A percentile compares a stretch with the other conserved stretches of the same genome.
Conservation (phyloP, 192 early-diverging fungal genomes). For the Coemansia sp. region DNA sequence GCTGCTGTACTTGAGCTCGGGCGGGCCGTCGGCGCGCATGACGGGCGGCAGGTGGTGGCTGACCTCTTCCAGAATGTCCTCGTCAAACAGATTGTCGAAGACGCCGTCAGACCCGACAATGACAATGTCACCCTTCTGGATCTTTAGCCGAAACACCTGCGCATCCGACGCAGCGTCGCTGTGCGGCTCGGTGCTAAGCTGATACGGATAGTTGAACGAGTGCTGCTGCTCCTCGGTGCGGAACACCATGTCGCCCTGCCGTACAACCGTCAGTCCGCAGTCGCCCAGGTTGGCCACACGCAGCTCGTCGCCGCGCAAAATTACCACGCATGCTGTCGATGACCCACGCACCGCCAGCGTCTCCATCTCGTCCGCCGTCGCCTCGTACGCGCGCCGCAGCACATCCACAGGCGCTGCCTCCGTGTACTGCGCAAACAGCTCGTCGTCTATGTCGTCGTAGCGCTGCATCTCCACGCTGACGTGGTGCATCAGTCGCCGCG, state of each 20-base stretch:
- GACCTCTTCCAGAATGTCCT: conserved; percentile 93
- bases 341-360: conserved; percentile 78
- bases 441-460: conserved; percentile 79
- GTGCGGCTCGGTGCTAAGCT: conserved; percentile 82
- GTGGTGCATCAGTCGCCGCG: conserved; percentile 94
- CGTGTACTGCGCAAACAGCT: conserved; percentile 77
- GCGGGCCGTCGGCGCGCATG: conserved; percentile 43
- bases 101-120: conserved; percentile 92
- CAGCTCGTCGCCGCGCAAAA: conserved; percentile 89
- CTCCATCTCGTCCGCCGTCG: conserved; percentile 70
- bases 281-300: conserved; percentile 95
- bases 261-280: conserved; percentile 86
- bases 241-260: conserved; percentile 85
- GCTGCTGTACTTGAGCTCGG: conserved; percentile 52
- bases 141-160: conserved; percentile 78
- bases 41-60: conserved; percentile 46
- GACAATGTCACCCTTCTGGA: conserved; percentile 90
- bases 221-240: conserved; percentile 97
- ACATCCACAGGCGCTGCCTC: conserved; percentile 81
- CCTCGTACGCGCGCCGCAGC: conserved; percentile 75
- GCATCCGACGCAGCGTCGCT: conserved; percentile 83
- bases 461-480: conserved; percentile 78
- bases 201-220: conserved; percentile 98
- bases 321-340: conserved; percentile 84
- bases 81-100: conserved; percentile 98